A percentile compares a stretch with the other conserved stretches of the same genome.
Conservation (phyloP, 2,329 filamentous ascomycete species). For the Paraphoma chrysanthemicola region DNA sequence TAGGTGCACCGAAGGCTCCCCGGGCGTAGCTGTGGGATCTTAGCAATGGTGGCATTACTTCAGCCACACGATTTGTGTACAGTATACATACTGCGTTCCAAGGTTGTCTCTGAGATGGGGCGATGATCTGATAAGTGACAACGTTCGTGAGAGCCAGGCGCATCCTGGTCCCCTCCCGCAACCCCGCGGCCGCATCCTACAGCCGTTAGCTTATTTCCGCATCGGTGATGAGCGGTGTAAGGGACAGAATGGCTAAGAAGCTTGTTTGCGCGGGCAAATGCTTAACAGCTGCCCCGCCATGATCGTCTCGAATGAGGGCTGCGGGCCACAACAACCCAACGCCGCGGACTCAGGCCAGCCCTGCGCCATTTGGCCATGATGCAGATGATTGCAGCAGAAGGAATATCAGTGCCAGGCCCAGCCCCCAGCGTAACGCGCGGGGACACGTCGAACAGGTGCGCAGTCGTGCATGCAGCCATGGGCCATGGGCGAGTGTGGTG, state of each 20-base stretch:
- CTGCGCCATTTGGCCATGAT: neutral
- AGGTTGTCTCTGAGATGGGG: neutral
- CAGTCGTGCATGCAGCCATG: neutral
- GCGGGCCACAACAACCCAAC: slow-evolving; percentile 4
- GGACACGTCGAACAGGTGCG: slow-evolving; percentile 10
- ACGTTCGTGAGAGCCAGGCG: neutral
- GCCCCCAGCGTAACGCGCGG: slow-evolving; percentile 4
- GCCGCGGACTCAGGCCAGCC: neutral
- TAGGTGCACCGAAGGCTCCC: neutral
- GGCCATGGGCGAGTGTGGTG: slow-evolving; percentile 6
- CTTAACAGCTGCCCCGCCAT: slow-evolving; percentile 24
- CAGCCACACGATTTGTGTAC: neutral
- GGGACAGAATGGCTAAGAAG: slow-evolving; percentile 13
- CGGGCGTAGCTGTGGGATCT: slow-evolving; percentile 1
- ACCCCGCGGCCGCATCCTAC: neutral
- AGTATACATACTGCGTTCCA: neutral
- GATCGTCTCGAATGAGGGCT: slow-evolving; percentile 13
- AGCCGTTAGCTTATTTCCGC: slow-evolving; percentile 3
- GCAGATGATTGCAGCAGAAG: neutral
- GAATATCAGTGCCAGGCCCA: slow-evolving; percentile 1
- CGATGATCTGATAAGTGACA: neutral
- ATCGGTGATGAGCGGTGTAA: slow-evolving; percentile 10
- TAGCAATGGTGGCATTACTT: neutral
- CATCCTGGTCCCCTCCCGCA: neutral
- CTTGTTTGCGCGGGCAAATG: slow-evolving; percentile 16